Evolutionary conservation across 2,329 filamentous ascomycete species (phyloP).

Genomic region (Rutstroemia sp.): DNA sequence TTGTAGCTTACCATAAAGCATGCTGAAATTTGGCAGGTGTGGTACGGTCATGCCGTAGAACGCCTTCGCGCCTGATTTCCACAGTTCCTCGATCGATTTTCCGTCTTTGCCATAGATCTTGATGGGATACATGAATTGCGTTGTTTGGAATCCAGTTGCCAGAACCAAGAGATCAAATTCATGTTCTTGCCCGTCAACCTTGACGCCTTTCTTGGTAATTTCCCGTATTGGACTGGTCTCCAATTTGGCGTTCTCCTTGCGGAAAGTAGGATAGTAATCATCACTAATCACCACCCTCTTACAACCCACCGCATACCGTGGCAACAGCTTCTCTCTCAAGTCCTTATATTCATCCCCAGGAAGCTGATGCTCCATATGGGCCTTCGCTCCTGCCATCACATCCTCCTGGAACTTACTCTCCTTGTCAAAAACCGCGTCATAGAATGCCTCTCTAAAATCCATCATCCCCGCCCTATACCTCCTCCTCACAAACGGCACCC

Average conservation of each 20-base stretch:
- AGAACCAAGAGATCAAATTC: conserved; percentile 48
- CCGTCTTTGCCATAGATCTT: conserved; percentile 39
- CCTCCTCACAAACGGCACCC: conserved; percentile 42
- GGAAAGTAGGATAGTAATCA: conserved; percentile 46
- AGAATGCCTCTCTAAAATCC: conserved; percentile 17
- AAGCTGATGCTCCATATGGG: conserved; percentile 38
- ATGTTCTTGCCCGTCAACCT: conserved; percentile 34
- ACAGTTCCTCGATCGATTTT: conserved; percentile 40
- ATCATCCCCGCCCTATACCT: conserved; percentile 44
- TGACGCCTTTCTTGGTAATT: conserved; percentile 40
- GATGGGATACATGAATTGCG: conserved; percentile 52
- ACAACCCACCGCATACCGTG: conserved; percentile 45
- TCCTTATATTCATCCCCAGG: conserved; percentile 32
- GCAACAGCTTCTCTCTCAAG: conserved; percentile 44
- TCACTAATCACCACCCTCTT: conserved; percentile 47
- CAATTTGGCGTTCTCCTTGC: conserved; percentile 38
- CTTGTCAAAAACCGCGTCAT: no score
- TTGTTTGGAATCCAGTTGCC: conserved; percentile 51
- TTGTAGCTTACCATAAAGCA: conserved; percentile 26
- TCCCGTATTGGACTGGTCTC: conserved; percentile 42
- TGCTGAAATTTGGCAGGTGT: conserved; percentile 21
- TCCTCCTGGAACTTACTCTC: conserved; percentile 32
- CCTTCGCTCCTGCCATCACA: conserved; percentile 15
- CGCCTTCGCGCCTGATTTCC: conserved; percentile 36
- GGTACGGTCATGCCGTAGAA: conserved; percentile 19